Percentiles rank a stretch among this genome's conserved stretches.
Evolutionary conservation across 495 filamentous ascomycete genomes (phyloP).

Genomic region (Oidiodendron maius): DNA sequence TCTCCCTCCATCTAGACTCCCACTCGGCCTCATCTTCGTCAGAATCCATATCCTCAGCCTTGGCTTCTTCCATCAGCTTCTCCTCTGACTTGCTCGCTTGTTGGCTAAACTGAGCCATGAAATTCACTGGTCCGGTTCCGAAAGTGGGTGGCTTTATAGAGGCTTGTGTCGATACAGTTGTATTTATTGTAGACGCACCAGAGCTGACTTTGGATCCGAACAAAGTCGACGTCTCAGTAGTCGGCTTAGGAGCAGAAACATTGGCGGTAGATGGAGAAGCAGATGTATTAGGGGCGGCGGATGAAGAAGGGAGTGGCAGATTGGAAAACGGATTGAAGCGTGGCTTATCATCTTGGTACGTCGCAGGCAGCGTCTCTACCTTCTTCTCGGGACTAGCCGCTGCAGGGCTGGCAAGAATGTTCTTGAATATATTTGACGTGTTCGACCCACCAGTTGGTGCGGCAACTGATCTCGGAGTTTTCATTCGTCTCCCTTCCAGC

Average conservation of each 20-base stretch:
- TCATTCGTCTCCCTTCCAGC: conserved; percentile 7
- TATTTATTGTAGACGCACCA: neutral
- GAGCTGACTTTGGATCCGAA: conserved; percentile 11
- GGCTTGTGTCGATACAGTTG: neutral
- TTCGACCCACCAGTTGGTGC: conserved; percentile 19
- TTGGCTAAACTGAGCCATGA: conserved; percentile 25
- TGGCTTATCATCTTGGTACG: conserved; percentile 9
- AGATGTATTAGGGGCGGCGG: conserved; percentile 12
- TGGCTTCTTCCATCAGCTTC: conserved; percentile 42
- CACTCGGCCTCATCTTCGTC: conserved; percentile 49
- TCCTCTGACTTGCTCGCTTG: conserved; percentile 8
- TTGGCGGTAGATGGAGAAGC: conserved; percentile 8
- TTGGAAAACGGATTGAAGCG: conserved; percentile 14
- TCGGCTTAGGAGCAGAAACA: neutral
- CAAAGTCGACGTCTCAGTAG: neutral
- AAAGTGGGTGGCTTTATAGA: conserved; percentile 12
- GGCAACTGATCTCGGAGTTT: conserved; percentile 12
- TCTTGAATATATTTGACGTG: conserved; percentile 34
- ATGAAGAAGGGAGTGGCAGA: conserved; percentile 13
- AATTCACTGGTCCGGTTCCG: conserved; percentile 19
- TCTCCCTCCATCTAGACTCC: conserved; percentile 40
- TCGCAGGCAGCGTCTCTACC: neutral
- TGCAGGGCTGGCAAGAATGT: conserved; percentile 19
- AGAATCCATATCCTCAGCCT: conserved; percentile 49
- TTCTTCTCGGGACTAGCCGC: conserved; percentile 13